These are phyloP conservation scores for Leucocoprinus leucothites DNA, from an alignment of 768 basidiomycete genomes.

Conservation along the genomic window DNA sequence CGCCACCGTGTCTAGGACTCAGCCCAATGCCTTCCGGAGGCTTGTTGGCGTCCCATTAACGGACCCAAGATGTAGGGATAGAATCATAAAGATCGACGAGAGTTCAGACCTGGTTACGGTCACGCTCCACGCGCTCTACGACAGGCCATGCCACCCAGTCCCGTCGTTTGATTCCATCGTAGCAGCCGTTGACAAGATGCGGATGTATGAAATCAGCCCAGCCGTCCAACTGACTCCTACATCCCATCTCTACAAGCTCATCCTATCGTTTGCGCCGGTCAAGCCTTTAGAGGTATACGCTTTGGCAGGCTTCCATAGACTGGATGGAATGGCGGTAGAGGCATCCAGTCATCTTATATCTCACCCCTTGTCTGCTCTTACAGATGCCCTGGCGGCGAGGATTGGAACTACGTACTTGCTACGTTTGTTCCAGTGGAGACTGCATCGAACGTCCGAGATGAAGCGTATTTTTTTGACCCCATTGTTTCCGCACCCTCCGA, in stretches of 20 bases:
- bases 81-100: slow-evolving; percentile 9
- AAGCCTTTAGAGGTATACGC: slow-evolving; percentile 14
- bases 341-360: slow-evolving; percentile 13
- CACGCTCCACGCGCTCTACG: slow-evolving; percentile 15
- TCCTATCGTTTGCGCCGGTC: slow-evolving; percentile 14
- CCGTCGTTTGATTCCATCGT: slow-evolving; percentile 10
- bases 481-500: slow-evolving; percentile 9
- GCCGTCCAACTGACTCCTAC: slow-evolving; percentile 2
- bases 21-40: slow-evolving; percentile 14
- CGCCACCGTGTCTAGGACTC: slow-evolving; percentile 3
- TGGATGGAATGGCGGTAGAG: slow-evolving; percentile 11
- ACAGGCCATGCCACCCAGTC: slow-evolving; percentile 8
- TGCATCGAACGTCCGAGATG: slow-evolving; percentile 2
- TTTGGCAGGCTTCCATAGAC: slow-evolving; percentile 13
- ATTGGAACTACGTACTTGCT: slow-evolving; percentile 14
- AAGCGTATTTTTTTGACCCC: slow-evolving; percentile 11
- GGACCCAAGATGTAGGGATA: slow-evolving; percentile 1
- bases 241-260: slow-evolving; percentile 6
- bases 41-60: not conserved
- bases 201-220: slow-evolving; percentile 10
- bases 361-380: slow-evolving; percentile 8
- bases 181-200: slow-evolving; percentile 16
- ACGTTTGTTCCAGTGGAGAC: slow-evolving; percentile 12
- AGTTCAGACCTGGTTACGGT: slow-evolving; percentile 10
- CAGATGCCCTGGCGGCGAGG: slow-evolving; percentile 12